Conservation (phyloP, 2,329 filamentous ascomycete genomes). For the Microdochium trichocladiopsis region DNA sequence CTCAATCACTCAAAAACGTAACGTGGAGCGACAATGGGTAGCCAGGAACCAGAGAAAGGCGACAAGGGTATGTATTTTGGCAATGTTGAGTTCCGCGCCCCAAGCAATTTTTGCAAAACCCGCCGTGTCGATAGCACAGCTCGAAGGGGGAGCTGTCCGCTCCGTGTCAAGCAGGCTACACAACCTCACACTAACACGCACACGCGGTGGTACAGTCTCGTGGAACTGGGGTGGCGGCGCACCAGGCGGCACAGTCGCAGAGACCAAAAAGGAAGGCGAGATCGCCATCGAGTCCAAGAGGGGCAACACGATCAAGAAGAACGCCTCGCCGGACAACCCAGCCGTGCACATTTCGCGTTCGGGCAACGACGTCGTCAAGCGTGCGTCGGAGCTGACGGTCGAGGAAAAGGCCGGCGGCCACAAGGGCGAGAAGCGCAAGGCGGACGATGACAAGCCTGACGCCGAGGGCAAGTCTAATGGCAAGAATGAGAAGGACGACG, state of each 20-base stretch:
- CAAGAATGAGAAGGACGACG: constrained; percentile 9
- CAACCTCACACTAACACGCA: not conserved
- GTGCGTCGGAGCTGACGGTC: constrained; percentile 50
- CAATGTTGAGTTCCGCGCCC: too few species aligned
- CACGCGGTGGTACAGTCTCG: constrained; percentile 37
- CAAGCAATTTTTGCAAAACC: too few species aligned
- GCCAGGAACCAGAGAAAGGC: not conserved
- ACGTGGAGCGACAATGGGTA: not conserved
- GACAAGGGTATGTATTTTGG: not conserved
- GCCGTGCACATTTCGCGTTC: constrained; percentile 51
- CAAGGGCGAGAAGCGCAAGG: constrained; percentile 18
- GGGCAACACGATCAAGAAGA: constrained; percentile 59
- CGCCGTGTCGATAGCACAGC: too few species aligned
- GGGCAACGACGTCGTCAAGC: constrained; percentile 60
- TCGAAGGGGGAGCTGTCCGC: not conserved
- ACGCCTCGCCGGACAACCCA: constrained; percentile 51
- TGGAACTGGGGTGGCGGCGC: constrained; percentile 53
- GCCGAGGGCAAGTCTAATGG: constrained; percentile 1
- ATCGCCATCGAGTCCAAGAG: constrained; percentile 52
- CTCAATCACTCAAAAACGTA: too few species aligned
- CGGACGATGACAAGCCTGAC: constrained; percentile 3
- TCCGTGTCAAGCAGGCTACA: not conserved
- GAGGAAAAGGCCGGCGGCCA: constrained; percentile 28
- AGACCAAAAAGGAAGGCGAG: constrained; percentile 55
- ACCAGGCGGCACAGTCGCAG: constrained; percentile 49